Evolutionary conservation across 805 yeast species (phyloP).

Genomic region (Saccharomycopsis malanga): DNA sequence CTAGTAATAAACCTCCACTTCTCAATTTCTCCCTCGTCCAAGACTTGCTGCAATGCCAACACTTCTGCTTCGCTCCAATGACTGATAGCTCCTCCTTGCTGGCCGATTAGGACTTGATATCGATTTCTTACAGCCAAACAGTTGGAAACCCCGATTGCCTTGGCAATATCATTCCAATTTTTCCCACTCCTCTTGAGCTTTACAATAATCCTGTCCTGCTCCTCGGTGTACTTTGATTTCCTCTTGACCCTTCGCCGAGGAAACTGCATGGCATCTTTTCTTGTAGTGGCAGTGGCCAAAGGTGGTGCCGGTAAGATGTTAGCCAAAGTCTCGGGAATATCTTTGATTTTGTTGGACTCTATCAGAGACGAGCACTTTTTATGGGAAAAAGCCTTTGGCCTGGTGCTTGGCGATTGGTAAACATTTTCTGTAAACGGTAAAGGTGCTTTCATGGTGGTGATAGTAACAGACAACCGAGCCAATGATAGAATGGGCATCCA

Average conservation of each 20-base stretch:
- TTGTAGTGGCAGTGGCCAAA: background rate
- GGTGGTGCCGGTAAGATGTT: background rate
- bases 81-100: slow-evolving; percentile 68
- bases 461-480: no score
- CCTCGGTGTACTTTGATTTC: slow-evolving; percentile 60
- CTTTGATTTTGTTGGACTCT: background rate
- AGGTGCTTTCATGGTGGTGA: no score
- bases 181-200: slow-evolving; percentile 54
- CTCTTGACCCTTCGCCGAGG: slow-evolving; percentile 45
- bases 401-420: no score
- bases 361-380: no score
- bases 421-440: no score
- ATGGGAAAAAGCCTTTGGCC: no score
- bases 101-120: slow-evolving; percentile 76
- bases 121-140: slow-evolving; percentile 70
- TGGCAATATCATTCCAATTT: slow-evolving; percentile 70
- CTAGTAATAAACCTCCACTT: slow-evolving; percentile 61
- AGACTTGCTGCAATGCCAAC: slow-evolving; percentile 38
- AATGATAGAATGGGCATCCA: no score
- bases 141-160: slow-evolving; percentile 53
- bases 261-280: background rate
- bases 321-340: background rate
- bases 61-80: slow-evolving; percentile 57
- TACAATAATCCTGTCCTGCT: slow-evolving; percentile 62
- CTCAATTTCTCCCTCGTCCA: slow-evolving; percentile 65